These are phyloP conservation scores for Neonectria faginata DNA, from an alignment of 2,329 filamentous ascomycete species.

Conservation along the genomic window DNA sequence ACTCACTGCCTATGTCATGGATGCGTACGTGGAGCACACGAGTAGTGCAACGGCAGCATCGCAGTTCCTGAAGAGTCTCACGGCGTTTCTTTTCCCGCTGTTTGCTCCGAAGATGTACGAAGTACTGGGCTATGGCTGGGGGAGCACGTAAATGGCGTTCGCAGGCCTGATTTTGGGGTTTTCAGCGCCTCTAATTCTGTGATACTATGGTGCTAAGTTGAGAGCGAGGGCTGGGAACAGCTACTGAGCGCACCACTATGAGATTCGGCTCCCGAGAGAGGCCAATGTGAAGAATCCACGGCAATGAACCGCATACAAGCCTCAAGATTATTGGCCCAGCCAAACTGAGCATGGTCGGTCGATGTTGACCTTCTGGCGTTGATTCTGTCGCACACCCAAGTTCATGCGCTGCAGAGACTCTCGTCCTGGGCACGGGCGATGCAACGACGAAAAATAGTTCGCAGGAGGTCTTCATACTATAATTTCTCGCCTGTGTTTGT, in stretches of 20 bases:
- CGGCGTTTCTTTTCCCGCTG: conserved; percentile 62
- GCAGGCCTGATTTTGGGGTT: conserved; percentile 50
- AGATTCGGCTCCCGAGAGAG: background rate
- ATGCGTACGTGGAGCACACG: conserved; percentile 60
- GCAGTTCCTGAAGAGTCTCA: conserved; percentile 59
- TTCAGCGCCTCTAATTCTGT: conserved; percentile 55
- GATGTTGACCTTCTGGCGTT: too few species aligned
- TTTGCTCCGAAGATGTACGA: conserved; percentile 58
- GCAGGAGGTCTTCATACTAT: too few species aligned
- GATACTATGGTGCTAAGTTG: conserved; percentile 53
- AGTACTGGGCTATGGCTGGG: conserved; percentile 53
- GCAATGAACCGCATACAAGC: background rate
- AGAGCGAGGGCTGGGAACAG: conserved; percentile 32
- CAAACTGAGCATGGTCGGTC: too few species aligned
- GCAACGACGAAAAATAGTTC: too few species aligned
- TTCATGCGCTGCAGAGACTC: too few species aligned
- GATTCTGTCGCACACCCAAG: too few species aligned
- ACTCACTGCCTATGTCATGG: conserved; percentile 55
- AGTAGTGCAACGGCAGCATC: conserved; percentile 60
- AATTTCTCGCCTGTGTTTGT: too few species aligned
- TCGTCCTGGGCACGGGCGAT: too few species aligned
- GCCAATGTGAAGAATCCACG: too few species aligned
- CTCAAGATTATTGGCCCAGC: background rate
- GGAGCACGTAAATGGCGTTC: conserved; percentile 54
- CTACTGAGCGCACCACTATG: background rate